A percentile compares a stretch with the other conserved stretches of the same genome.
These are phyloP conservation scores for Penicillium canescens DNA, from an alignment of 495 filamentous ascomycete genomes.

Conservation along the genomic window DNA sequence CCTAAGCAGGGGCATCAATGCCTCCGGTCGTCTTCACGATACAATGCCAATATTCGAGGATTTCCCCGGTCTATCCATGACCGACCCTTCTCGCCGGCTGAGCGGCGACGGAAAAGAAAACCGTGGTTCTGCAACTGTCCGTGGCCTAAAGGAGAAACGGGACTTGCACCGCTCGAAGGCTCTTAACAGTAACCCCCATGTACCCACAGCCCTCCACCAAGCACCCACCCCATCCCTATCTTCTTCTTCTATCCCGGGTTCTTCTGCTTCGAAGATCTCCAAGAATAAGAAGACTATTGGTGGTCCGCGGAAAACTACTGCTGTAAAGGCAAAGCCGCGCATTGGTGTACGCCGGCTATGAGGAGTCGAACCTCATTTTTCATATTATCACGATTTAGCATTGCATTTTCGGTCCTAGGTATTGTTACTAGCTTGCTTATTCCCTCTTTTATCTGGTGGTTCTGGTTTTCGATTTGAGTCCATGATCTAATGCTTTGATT, in stretches of 20 bases:
- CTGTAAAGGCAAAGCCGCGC: conserved; percentile 36
- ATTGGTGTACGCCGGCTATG: conserved; percentile 43
- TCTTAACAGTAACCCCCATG: not conserved
- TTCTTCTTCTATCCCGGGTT: conserved; percentile 8
- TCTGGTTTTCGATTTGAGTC: not conserved
- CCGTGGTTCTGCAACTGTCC: conserved; percentile 5
- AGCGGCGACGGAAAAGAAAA: conserved; percentile 40
- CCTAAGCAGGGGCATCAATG: conserved; percentile 23
- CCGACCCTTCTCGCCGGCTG: conserved; percentile 18
- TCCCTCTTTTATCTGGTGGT: not conserved
- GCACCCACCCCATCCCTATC: not conserved
- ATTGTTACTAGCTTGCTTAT: too few species aligned
- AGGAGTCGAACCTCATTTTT: conserved; percentile 5
- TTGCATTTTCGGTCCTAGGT: not conserved
- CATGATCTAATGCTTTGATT: not conserved
- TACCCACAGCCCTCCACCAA: not conserved
- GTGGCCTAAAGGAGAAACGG: conserved; percentile 14
- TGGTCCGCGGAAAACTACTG: conserved; percentile 25
- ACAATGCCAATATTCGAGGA: conserved; percentile 45
- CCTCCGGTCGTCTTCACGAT: conserved; percentile 27
- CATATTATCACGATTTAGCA: not conserved
- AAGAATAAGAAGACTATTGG: conserved; percentile 19
- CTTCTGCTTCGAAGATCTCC: conserved; percentile 12
- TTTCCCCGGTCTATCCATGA: conserved; percentile 19
- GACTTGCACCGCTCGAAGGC: conserved; percentile 5